These are phyloP conservation scores for Ploettnerulaceae sp. DNA, from an alignment of 2,329 filamentous ascomycete species.

Conservation along the genomic window DNA sequence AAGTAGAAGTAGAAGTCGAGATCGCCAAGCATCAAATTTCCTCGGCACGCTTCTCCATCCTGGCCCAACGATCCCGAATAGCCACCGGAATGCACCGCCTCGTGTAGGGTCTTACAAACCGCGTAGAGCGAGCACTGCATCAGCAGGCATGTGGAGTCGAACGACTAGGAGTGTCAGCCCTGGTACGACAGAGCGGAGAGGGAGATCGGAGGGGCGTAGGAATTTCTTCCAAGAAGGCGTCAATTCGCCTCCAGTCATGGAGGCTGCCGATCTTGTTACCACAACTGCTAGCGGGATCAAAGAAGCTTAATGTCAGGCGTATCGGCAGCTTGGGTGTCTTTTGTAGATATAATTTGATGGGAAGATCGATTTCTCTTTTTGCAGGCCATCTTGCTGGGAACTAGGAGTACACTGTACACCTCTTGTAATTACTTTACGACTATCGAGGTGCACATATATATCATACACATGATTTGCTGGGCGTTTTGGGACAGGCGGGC, in stretches of 20 bases:
- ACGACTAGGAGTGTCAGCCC: conserved; percentile 3
- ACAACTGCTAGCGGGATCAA: too few species aligned
- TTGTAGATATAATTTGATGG: too few species aligned
- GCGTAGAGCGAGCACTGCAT: background rate
- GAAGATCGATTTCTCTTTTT: too few species aligned
- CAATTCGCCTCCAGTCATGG: conserved; percentile 20
- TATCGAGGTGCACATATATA: too few species aligned
- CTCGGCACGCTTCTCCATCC: conserved; percentile 31
- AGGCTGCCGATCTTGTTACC: too few species aligned
- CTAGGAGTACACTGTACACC: too few species aligned
- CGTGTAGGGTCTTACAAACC: background rate
- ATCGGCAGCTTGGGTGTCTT: too few species aligned
- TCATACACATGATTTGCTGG: too few species aligned
- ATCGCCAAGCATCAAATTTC: conserved; percentile 22
- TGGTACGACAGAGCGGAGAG: conserved; percentile 7
- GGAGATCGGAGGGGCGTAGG: conserved; percentile 19
- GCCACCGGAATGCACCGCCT: conserved; percentile 17
- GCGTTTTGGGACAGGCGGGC: too few species aligned
- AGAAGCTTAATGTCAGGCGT: too few species aligned
- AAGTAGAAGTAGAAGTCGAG: conserved; percentile 14
- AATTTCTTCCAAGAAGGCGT: conserved; percentile 25
- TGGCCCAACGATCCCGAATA: conserved; percentile 31
- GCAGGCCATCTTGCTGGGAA: too few species aligned
- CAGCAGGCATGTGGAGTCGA: conserved; percentile 1
- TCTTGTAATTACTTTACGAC: too few species aligned